Evolutionary conservation across 139 green algal species (phyloP).

Genomic region (Edaphochlamys debaryana): DNA sequence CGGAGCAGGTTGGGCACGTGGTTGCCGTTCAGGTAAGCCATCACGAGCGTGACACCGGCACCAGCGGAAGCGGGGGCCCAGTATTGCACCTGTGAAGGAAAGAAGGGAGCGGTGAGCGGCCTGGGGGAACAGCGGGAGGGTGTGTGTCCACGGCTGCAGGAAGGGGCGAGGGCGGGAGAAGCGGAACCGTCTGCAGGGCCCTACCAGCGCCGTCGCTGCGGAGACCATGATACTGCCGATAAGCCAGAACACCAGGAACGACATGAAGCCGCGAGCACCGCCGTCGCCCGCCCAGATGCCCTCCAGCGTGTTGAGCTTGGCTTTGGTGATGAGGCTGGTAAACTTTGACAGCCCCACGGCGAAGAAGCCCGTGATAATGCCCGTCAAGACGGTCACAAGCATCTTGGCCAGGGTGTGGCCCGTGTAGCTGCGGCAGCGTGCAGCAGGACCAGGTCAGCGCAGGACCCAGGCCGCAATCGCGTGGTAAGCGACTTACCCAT

Average conservation of each 20-base stretch:
- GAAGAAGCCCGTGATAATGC: constrained; percentile 75
- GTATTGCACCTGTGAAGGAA: constrained; percentile 72
- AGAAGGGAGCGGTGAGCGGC: too few relatives aligned
- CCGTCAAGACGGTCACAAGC: constrained; percentile 71
- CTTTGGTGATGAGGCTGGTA: constrained; percentile 48
- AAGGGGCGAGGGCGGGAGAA: not conserved
- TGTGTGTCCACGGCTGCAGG: not conserved
- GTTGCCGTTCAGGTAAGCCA: constrained; percentile 85
- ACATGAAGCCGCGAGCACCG: not conserved
- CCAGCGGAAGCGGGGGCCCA: constrained; percentile 80
- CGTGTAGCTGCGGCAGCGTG: constrained; percentile 75
- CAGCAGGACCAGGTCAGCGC: too few relatives aligned
- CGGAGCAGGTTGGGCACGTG: constrained; percentile 79
- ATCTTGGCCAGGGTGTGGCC: constrained; percentile 79
- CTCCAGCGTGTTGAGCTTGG: constrained; percentile 44
- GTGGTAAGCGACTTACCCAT: constrained; percentile 69
- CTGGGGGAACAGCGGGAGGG: too few relatives aligned
- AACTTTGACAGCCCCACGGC: constrained; percentile 55
- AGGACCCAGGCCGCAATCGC: too few relatives aligned
- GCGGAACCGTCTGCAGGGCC: not conserved
- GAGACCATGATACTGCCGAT: constrained; percentile 52
- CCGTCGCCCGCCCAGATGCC: not conserved
- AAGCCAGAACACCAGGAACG: constrained; percentile 52
- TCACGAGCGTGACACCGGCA: constrained; percentile 88
- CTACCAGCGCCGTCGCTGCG: constrained; percentile 50